Percentiles rank a stretch among this genome's conserved stretches.
Evolutionary conservation across 2,329 filamentous ascomycete genomes (phyloP).

Genomic region (Metarhizium guizhouense): DNA sequence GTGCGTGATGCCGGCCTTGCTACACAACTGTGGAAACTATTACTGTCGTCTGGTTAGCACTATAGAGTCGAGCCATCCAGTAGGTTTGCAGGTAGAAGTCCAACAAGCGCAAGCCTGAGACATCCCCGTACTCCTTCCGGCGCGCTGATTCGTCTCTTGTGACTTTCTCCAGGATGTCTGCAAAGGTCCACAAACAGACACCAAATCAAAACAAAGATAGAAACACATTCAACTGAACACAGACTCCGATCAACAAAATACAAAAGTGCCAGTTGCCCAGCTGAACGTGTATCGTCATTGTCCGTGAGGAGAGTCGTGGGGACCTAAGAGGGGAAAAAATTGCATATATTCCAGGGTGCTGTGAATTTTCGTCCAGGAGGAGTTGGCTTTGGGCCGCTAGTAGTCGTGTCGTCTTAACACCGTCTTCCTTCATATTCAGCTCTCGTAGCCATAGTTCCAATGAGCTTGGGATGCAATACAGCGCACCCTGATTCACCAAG

Average conservation of each 20-base stretch:
- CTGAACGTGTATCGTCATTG: background rate
- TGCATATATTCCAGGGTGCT: background rate
- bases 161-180: background rate
- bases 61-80: no score
- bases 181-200: background rate
- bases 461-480: background rate
- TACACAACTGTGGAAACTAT: no score
- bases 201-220: background rate
- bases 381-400: background rate
- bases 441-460: background rate
- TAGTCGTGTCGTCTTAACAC: background rate
- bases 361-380: background rate
- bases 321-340: no score
- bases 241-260: background rate
- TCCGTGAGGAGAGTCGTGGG: no score
- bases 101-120: no score
- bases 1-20: no score
- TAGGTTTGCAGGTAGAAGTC: no score
- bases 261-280: background rate
- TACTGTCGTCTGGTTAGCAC: no score
- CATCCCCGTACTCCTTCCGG: no score
- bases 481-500: constrained; percentile 1
- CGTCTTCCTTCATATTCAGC: background rate
- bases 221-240: background rate
- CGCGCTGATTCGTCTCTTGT: no score